Evolutionary conservation across 2,329 filamentous ascomycete genomes (phyloP), one percentile per base, ranked within the genome.

Genomic region (Alternaria incomplexa): DNA sequence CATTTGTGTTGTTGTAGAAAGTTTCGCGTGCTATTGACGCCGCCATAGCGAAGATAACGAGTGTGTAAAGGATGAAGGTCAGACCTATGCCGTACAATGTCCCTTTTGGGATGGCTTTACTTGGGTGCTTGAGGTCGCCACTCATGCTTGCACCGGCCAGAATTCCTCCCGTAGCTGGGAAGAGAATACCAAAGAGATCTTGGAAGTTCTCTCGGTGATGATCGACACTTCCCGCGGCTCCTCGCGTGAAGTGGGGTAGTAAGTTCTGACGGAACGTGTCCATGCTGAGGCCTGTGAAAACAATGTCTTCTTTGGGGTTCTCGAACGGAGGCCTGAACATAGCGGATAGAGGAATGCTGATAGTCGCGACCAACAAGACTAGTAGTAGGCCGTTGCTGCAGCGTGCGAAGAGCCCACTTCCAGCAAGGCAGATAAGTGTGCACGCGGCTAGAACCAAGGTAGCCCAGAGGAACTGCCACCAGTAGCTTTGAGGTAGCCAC

Each of bases 121-220:
- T 95, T 0, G 93, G 93, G 66, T 93, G 90, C 65, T 87, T 91
- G 53, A 97, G 80, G 75, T 97, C 93, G 17, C 93, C 93, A 8
- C 93, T 96, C 93, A 97, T 96, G 70, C 92, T 95, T 7, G 93
- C 93, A 17, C 93, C 93, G 48, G 86, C 85, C 71, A 88, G 87
- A 25, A 87, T 88, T 5, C 82, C 84, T 6, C 87, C 87, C 3
- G 88, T 90, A 3, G 89, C 88, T 36, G 93, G 92, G 71, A 96
- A 97, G 1, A 97, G 81, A 65, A 97, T 93, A 3, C 93, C 93
- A 80, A 97, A 97, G 9, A 96, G 83, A 68, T 93, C 89, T 64
- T 93, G 90, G 69, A 93, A 96, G 13, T 85, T 94, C 65, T 90
- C 88, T 45, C 87, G 82, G 8, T 88, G 89, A 36, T 83, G 83